Evolutionary conservation across 2,329 filamentous ascomycete species (phyloP), one percentile per base, ranked within the genome.

Genomic region (Coniella lustricola): DNA sequence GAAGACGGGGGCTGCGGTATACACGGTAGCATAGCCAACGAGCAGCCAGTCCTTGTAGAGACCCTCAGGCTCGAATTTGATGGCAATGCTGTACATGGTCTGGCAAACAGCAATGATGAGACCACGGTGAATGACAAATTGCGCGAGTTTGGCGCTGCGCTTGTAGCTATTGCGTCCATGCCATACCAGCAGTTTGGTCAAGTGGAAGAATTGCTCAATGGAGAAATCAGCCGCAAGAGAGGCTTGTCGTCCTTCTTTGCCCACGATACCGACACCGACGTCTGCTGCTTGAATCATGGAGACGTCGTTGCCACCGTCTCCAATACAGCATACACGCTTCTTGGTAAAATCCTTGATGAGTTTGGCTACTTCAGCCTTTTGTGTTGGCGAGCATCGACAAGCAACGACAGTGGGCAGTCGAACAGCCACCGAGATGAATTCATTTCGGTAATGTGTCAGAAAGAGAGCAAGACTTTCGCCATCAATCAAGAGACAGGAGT

Each of bases 211-310:
- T 60, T 96, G 90, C 52, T 90, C 88, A 58, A 98, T 95, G 51
- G 86, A 93, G 67, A 98, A 98, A 65, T 98, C 93, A 10, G 93
- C 94, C 0, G 94, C 94, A 40, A 98, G 76, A 61, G 86, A 93
- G 32, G 93, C 93, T 71, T 98, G 93, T 18, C 88, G 82, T 31
- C 93, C 93, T 71, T 98, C 93, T 71, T 98, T 98, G 52, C 93
- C 93, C 1, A 97, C 93, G 54, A 98, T 98, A 53, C 93, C 93
- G 21, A 98, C 91, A 52, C 94, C 94, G 0, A 98, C 90, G 61
- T 98, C 93, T 1, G 94, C 93, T 7, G 93, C 91, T 72, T 97
- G 93, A 57, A 98, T 98, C 93, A 98, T 98, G 57, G 85, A 91
- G 4, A 98, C 93, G 64, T 98, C 94, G 67, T 98, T 98, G 59